Percentiles rank a stretch among this genome's conserved stretches.
Conservation (phyloP, 805 yeast species). For the Hanseniaspora hatyaiensis region DNA sequence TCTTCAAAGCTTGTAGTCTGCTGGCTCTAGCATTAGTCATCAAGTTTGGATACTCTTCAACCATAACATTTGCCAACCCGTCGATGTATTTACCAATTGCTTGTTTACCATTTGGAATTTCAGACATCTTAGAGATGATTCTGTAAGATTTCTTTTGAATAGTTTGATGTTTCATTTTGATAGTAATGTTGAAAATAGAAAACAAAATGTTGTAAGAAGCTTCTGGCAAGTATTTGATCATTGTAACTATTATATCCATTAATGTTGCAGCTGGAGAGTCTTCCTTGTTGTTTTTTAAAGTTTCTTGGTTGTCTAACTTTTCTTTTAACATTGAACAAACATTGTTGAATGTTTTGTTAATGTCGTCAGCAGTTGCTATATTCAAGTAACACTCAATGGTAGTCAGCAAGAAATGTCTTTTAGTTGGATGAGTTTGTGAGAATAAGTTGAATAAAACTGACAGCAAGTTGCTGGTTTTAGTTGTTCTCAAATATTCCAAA, state of each 20-base stretch:
- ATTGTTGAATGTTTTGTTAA: conserved; percentile 68
- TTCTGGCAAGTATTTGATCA: conserved; percentile 72
- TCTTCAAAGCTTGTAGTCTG: conserved; percentile 56
- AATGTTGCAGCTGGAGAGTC: conserved; percentile 63
- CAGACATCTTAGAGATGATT: conserved; percentile 57
- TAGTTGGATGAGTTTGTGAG: conserved; percentile 74
- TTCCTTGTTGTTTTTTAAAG: conserved; percentile 28
- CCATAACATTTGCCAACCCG: conserved; percentile 49
- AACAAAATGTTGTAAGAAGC: conserved; percentile 62
- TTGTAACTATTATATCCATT: conserved; percentile 80
- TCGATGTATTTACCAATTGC: conserved; percentile 43
- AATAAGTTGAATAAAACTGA: conserved; percentile 87
- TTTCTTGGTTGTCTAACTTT: conserved; percentile 52
- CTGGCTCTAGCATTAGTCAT: conserved; percentile 70
- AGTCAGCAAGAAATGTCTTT: conserved; percentile 74
- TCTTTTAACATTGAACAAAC: conserved; percentile 68
- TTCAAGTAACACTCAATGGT: conserved; percentile 72
- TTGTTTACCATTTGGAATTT: conserved; percentile 49
- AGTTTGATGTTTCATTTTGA: conserved; percentile 46
- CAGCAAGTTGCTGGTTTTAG: conserved; percentile 61
- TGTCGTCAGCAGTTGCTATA: conserved; percentile 54
- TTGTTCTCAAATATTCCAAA: conserved; percentile 44
- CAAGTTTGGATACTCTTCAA: conserved; percentile 46
- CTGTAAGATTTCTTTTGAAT: conserved; percentile 85
- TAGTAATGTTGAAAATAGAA: conserved; percentile 62